phyloP scores from a whole-genome alignment of 192 early-diverging fungal species.

The Coemansia reversa region DNA sequence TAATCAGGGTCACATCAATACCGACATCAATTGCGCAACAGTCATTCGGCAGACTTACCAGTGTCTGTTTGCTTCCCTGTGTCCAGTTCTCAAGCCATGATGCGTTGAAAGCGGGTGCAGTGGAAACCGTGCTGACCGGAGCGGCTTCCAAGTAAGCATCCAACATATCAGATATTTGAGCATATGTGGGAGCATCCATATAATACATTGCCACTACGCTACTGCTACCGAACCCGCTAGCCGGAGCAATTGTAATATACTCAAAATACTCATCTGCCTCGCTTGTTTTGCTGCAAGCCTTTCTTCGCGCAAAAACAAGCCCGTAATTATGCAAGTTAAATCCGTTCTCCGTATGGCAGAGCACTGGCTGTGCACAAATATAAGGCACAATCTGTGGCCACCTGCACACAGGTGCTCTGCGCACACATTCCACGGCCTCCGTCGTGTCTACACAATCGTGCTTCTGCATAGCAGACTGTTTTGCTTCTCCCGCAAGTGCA shows the following conservation, averaged over 20 bases:
- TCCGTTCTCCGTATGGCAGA: neutral
- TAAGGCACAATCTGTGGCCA: conserved; percentile 11
- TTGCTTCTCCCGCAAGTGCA: conserved; percentile 23
- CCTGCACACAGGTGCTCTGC: neutral
- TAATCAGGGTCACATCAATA: conserved; percentile 17
- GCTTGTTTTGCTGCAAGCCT: neutral
- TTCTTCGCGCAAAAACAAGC: neutral
- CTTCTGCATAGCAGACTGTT: neutral
- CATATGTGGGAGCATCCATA: conserved; percentile 8
- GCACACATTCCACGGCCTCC: neutral
- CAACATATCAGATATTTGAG: neutral
- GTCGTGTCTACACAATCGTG: neutral
- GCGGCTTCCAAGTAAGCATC: neutral
- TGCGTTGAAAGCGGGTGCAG: conserved; percentile 4
- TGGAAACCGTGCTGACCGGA: neutral
- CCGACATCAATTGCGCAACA: conserved; percentile 19
- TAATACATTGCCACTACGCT: conserved; percentile 15
- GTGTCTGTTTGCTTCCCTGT: neutral
- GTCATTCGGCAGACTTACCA: conserved; percentile 12
- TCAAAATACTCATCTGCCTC: neutral
- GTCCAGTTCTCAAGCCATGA: conserved; percentile 44
- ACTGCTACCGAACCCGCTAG: neutral
- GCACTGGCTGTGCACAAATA: neutral
- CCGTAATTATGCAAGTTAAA: neutral
- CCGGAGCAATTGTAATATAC: conserved; percentile 24